These are phyloP conservation scores for Botryotinia globosa DNA, from an alignment of 2,329 filamentous ascomycete species.

Conservation along the genomic window DNA sequence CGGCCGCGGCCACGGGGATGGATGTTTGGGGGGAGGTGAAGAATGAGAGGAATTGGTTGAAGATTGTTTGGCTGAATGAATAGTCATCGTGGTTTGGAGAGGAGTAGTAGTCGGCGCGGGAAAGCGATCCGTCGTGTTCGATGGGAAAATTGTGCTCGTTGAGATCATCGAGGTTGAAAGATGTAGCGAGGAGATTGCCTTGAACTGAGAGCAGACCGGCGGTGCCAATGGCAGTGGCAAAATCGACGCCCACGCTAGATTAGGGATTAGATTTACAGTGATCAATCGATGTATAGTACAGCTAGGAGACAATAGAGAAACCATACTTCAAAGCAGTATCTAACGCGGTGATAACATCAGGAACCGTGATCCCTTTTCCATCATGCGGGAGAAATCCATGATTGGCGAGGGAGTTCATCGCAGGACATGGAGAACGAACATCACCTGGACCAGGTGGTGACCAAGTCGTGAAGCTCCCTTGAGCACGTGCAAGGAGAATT, in stretches of 20 bases:
- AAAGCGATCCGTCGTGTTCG: constrained; percentile 41
- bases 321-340: neutral
- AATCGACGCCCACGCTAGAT: constrained; percentile 39
- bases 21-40: neutral
- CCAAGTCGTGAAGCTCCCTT: constrained; percentile 22
- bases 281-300: neutral
- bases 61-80: constrained; percentile 8
- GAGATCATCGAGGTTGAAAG: constrained; percentile 32
- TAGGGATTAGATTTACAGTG: constrained; percentile 22
- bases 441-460: constrained; percentile 26
- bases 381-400: constrained; percentile 38
- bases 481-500: constrained; percentile 11
- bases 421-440: constrained; percentile 21
- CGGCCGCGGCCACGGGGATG: neutral
- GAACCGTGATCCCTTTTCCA: constrained; percentile 37
- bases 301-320: neutral
- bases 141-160: constrained; percentile 39
- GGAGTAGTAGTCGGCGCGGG: constrained; percentile 38
- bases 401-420: constrained; percentile 24
- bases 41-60: neutral
- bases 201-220: constrained; percentile 30
- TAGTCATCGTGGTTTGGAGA: neutral
- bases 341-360: neutral
- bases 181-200: constrained; percentile 24
- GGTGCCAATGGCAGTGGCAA: constrained; percentile 33